phyloP scores from a whole-genome alignment of 1,139 yeast genomes.

The Pichia sp. region DNA sequence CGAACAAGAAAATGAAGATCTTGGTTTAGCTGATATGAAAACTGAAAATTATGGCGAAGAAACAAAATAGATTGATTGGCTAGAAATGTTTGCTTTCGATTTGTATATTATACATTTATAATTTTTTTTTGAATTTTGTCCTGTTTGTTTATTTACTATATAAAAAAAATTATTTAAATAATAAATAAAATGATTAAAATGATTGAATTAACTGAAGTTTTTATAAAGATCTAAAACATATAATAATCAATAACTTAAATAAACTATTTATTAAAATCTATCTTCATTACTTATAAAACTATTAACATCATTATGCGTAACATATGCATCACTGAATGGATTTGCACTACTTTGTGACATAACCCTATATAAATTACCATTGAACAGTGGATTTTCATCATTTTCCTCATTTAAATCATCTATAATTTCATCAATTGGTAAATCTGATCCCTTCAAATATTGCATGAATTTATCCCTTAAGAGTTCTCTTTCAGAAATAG shows the following conservation, averaged over 20 bases:
- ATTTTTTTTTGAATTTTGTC: too few species aligned
- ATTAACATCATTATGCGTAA: background rate
- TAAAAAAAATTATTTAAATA: too few species aligned
- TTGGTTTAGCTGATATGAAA: constrained; percentile 81
- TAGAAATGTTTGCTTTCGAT: too few species aligned
- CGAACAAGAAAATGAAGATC: constrained; percentile 78
- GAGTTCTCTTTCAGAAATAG: constrained; percentile 4
- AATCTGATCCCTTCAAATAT: constrained; percentile 8
- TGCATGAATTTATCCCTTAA: constrained; percentile 4
- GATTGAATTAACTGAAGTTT: too few species aligned
- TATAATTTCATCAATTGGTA: constrained; percentile 5
- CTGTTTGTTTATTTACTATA: too few species aligned
- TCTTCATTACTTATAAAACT: background rate
- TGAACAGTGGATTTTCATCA: constrained; percentile 20
- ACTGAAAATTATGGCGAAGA: constrained; percentile 12
- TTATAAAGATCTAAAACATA: too few species aligned
- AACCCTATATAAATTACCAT: constrained; percentile 19
- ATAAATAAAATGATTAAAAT: too few species aligned
- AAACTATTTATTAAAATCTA: too few species aligned
- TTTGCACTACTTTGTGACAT: constrained; percentile 23
- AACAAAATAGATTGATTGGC: too few species aligned
- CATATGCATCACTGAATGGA: constrained; percentile 22
- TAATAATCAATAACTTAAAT: too few species aligned
- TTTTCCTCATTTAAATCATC: constrained; percentile 14
- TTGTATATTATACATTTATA: too few species aligned